Evolutionary conservation across 164 flowering plant genomes (phyloP).

Genomic region (Magnolia sinica): DNA sequence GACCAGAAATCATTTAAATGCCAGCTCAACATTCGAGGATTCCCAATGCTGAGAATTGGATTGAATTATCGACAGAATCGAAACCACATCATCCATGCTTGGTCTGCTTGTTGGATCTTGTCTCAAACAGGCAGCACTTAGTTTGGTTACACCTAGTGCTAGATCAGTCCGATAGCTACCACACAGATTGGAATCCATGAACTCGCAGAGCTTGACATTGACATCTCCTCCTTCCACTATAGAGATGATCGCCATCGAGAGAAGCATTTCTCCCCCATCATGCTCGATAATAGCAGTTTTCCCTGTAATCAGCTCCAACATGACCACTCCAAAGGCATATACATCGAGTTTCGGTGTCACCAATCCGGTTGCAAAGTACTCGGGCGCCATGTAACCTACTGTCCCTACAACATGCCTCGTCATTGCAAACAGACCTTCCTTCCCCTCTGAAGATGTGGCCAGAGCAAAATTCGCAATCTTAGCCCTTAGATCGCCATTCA

Average conservation of each 20-base stretch:
- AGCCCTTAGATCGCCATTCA: constrained; percentile 43
- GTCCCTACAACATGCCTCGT: constrained; percentile 33
- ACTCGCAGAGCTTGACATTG: constrained; percentile 24
- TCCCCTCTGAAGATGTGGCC: constrained; percentile 32
- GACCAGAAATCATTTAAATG: too few species aligned
- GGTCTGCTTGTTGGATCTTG: constrained; percentile 41
- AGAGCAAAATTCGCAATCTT: constrained; percentile 60
- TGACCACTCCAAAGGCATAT: constrained; percentile 71
- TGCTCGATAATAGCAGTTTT: constrained; percentile 28
- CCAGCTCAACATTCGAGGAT: constrained; percentile 13
- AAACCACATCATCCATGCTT: constrained; percentile 45
- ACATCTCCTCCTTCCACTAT: constrained; percentile 22
- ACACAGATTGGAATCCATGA: constrained; percentile 31
- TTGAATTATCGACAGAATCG: constrained; percentile 31
- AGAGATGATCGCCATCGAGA: constrained; percentile 1
- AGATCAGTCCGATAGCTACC: constrained; percentile 12
- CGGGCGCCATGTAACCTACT: constrained; percentile 67
- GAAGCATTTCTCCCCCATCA: constrained; percentile 4
- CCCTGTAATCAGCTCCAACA: constrained; percentile 59
- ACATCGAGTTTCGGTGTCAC: constrained; percentile 56
- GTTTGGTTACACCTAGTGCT: constrained; percentile 21
- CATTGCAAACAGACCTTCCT: background rate
- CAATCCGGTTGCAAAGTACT: constrained; percentile 43
- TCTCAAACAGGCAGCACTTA: constrained; percentile 36
- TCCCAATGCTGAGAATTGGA: constrained; percentile 33